Conservation (phyloP, 2,329 filamentous ascomycete genomes). For the Furcasterigmium furcatum region DNA sequence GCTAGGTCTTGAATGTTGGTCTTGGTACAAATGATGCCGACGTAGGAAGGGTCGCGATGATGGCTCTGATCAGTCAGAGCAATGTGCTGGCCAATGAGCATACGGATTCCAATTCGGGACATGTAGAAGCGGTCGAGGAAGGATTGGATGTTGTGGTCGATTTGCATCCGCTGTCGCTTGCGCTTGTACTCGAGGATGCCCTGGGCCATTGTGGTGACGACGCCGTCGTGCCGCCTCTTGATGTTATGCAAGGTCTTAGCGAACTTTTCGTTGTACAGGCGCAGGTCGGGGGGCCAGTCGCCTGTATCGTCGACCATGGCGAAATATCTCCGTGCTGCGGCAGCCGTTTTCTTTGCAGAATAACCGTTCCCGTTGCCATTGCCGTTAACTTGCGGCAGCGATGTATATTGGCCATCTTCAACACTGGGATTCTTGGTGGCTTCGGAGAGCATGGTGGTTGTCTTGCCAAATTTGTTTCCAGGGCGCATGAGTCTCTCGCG, state of each 20-base stretch:
- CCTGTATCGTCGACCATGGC: constrained; percentile 83
- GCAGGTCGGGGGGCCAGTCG: constrained; percentile 91
- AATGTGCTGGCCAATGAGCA: constrained; percentile 98
- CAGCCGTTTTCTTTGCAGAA: constrained; percentile 42
- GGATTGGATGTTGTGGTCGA: constrained; percentile 93
- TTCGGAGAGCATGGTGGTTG: constrained; percentile 69
- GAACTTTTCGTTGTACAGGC: constrained; percentile 91
- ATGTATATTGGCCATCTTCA: constrained; percentile 72
- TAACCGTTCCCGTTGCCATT: constrained; percentile 45
- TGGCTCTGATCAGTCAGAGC: constrained; percentile 92
- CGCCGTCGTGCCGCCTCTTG: constrained; percentile 92
- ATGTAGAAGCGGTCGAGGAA: constrained; percentile 99
- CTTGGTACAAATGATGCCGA: constrained; percentile 98
- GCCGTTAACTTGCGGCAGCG: constrained; percentile 32
- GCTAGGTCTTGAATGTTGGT: constrained; percentile 95
- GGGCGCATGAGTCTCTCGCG: constrained; percentile 76
- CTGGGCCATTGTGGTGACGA: constrained; percentile 97
- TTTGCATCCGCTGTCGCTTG: constrained; percentile 93
- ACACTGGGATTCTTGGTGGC: constrained; percentile 90
- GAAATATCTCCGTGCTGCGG: constrained; percentile 74
- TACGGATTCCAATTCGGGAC: constrained; percentile 97
- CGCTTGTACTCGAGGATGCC: constrained; percentile 98
- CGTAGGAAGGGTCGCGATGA: constrained; percentile 86
- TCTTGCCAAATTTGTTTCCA: constrained; percentile 50
- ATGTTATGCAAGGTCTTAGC: constrained; percentile 87